These are phyloP conservation scores for Clathrospora elynae DNA, from an alignment of 2,329 filamentous ascomycete species.

Conservation along the genomic window DNA sequence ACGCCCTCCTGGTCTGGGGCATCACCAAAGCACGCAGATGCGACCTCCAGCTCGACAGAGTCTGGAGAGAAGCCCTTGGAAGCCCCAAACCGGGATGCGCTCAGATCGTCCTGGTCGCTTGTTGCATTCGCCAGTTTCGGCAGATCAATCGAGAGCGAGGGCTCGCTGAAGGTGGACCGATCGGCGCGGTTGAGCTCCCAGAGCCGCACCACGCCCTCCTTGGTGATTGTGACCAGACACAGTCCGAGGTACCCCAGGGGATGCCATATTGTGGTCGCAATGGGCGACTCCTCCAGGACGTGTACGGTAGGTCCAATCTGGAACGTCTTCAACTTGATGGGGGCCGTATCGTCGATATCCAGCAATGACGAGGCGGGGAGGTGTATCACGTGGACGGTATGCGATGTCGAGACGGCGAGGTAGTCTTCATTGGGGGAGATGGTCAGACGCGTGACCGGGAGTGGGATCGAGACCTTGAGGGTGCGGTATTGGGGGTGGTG, in stretches of 20 bases:
- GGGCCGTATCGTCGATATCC: constrained; percentile 65
- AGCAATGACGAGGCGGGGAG: constrained; percentile 81
- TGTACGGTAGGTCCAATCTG: constrained; percentile 92
- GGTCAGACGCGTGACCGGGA: constrained; percentile 81
- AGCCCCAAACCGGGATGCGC: constrained; percentile 72
- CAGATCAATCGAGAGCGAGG: constrained; percentile 82
- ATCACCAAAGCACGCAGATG: constrained; percentile 87
- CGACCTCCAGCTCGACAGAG: constrained; percentile 90
- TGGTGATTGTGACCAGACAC: constrained; percentile 85
- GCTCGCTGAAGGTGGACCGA: constrained; percentile 83
- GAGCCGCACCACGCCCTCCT: constrained; percentile 82
- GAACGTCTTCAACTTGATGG: constrained; percentile 81
- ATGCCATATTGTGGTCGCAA: constrained; percentile 88
- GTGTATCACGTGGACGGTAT: constrained; percentile 87
- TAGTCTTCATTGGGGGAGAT: constrained; percentile 82
- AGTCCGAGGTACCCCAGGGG: constrained; percentile 81
- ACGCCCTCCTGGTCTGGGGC: constrained; percentile 60
- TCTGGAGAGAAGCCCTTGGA: constrained; percentile 88
- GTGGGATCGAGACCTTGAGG: constrained; percentile 77
- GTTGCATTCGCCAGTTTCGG: constrained; percentile 86
- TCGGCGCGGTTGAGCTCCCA: constrained; percentile 89
- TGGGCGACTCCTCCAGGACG: constrained; percentile 79
- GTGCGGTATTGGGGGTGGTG: constrained; percentile 44
- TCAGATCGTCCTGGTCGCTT: constrained; percentile 80
- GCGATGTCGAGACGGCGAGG: constrained; percentile 82